Conservation (phyloP, 176 grass and related monocot species). For the Zizania latifolia region DNA sequence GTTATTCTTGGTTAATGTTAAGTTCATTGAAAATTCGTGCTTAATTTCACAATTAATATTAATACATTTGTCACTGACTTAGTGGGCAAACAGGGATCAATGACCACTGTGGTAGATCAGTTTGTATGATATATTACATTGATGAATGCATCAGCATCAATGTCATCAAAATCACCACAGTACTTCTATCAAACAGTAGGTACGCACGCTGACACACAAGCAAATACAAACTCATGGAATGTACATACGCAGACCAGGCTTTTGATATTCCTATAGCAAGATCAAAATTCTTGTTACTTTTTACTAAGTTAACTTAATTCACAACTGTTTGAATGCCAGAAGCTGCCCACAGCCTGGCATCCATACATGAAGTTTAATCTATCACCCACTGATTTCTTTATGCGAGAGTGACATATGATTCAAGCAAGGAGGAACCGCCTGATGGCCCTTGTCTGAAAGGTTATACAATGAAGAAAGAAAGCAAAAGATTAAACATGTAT, state of each 20-base stretch:
- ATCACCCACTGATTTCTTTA: not conserved
- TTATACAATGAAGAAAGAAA: not conserved
- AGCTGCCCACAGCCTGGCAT: not conserved
- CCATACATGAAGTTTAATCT: conserved; percentile 3
- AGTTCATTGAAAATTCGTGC: not conserved
- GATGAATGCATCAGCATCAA: not conserved
- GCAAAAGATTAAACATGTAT: not conserved
- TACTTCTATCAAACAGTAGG: not conserved
- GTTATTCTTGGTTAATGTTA: not conserved
- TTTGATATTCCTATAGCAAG: not conserved
- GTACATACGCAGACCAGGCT: not conserved
- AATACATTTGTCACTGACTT: not conserved
- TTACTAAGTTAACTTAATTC: conserved; percentile 1
- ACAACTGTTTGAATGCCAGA: not conserved
- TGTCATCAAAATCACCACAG: not conserved
- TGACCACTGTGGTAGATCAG: not conserved
- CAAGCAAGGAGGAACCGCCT: not conserved
- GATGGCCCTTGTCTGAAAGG: conserved; percentile 10
- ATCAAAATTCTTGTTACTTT: not conserved
- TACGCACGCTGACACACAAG: not conserved
- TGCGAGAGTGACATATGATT: not conserved
- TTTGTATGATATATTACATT: not conserved
- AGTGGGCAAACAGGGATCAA: conserved; percentile 4
- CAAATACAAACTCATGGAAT: not conserved
- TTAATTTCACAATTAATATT: conserved; percentile 7